Evolutionary conservation across 768 basidiomycete genomes (phyloP).

Genomic region (Tulasnella sp.): DNA sequence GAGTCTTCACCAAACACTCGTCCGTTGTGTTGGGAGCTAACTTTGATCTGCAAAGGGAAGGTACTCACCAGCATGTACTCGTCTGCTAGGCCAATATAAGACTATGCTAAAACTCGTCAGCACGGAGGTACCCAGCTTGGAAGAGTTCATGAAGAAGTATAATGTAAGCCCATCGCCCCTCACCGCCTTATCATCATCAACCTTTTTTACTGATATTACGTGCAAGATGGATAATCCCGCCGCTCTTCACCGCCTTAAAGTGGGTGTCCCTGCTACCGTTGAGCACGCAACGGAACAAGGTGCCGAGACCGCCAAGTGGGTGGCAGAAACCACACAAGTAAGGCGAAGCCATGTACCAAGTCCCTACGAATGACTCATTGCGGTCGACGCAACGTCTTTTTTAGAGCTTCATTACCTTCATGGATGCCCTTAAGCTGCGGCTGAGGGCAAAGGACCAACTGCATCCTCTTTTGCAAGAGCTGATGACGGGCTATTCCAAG

Average conservation of each 20-base stretch:
- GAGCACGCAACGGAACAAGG: conserved; percentile 92
- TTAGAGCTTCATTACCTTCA: conserved; percentile 95
- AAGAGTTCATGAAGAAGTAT: conserved; percentile 87
- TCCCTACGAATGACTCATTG: background rate
- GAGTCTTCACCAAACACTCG: conserved; percentile 33
- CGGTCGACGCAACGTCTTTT: background rate
- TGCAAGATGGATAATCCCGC: conserved; percentile 85
- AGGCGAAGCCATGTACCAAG: conserved; percentile 22
- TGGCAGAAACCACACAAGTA: conserved; percentile 95
- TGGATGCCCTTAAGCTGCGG: conserved; percentile 91
- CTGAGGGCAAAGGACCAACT: conserved; percentile 96
- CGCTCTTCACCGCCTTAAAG: conserved; percentile 78
- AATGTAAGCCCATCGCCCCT: conserved; percentile 41
- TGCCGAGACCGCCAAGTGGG: conserved; percentile 91
- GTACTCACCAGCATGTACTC: conserved; percentile 93
- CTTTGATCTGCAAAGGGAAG: conserved; percentile 41
- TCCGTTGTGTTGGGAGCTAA: background rate
- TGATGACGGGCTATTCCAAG: conserved; percentile 88
- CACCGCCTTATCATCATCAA: background rate
- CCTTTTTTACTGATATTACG: background rate
- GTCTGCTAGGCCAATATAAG: conserved; percentile 93
- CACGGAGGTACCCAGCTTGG: conserved; percentile 76
- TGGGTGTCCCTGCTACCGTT: conserved; percentile 93
- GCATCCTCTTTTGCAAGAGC: conserved; percentile 87
- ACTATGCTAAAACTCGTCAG: conserved; percentile 92